Base-by-base conservation (phyloP, 371 early-diverging fungal species). In the Apophysomyces ossiformis region DNA sequence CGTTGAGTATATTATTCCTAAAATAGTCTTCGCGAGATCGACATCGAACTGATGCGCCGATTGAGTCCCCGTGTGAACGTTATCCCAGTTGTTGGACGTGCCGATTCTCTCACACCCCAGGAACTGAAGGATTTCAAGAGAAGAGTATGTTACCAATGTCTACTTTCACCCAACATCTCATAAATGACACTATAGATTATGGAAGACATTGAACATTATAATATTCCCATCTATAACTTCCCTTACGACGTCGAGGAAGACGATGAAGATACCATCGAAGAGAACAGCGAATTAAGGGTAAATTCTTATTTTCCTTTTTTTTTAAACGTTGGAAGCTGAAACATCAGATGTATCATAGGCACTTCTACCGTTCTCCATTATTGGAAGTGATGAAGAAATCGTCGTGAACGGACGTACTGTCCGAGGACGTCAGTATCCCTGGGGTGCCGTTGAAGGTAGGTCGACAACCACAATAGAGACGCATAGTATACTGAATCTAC, bases 371-470 rank as follows among this genome's bases (percentile, higher is more conserved):
- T 99, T 99, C 76, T 92, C 99, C 1, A 90, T 99, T 39, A 93
- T 99, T 62, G 99, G 99, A 15, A 90, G 93, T 70, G 97, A 98
- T 59, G 96, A 97, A 65, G 96, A 95, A 63, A 90, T 96, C 43
- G 78, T 78, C 12, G 83, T 93, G 13, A 92, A 91, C 67, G 88
- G 87, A 57, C 85, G 88, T 37, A 66, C 77, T 45, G 90, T 98
- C 37, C 91, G 99, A 57, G 99, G 97, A 60, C 89, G 99, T 59
- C 95, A 92, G 73, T 99, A 99, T 76, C 98, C 98, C 6, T 99
- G 99, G 99, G 99, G 99, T 69, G 87, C 96, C 58, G 96, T 99
- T 32, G 97, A 99, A 77, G 85, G 84, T 84, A 70, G 44, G 32
- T 26, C 32, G 32, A n/a, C 62, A 44, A 18, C 1, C 41, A 36